phyloP scores from a whole-genome alignment of 352 stramenopile species.

The Stephanocyclus meneghinianus region DNA sequence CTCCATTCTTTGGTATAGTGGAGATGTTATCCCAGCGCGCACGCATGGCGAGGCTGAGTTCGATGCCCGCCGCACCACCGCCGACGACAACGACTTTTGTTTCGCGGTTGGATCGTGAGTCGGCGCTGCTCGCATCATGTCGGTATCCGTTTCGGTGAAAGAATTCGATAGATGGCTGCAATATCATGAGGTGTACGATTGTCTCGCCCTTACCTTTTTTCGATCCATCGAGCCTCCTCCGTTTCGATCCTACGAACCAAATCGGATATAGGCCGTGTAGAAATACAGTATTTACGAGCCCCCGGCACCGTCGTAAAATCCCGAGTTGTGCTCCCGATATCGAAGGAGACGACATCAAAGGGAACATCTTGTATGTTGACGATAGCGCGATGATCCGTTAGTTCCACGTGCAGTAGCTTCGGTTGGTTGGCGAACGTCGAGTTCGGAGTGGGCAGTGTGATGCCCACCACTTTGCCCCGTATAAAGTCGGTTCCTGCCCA shows the following conservation, averaged over 20 bases:
- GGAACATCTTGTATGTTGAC: conserved; percentile 36
- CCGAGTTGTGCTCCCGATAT: conserved; percentile 78
- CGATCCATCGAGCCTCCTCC: conserved; percentile 35
- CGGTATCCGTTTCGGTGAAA: background rate
- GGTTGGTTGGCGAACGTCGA: conserved; percentile 7
- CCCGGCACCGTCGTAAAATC: conserved; percentile 59
- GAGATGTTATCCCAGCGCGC: conserved; percentile 56
- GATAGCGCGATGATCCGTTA: background rate
- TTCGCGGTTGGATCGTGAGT: background rate
- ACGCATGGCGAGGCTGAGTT: conserved; percentile 72
- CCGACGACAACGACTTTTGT: conserved; percentile 72
- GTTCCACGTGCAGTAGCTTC: conserved; percentile 12
- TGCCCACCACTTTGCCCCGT: conserved; percentile 50
- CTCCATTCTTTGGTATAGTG: background rate
- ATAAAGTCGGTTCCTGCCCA: conserved; percentile 75
- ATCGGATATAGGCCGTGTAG: conserved; percentile 76
- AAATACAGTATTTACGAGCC: conserved; percentile 67
- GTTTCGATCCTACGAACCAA: conserved; percentile 64
- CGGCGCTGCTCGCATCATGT: background rate
- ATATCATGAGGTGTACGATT: background rate
- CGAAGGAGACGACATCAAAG: conserved; percentile 74
- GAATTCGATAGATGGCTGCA: background rate
- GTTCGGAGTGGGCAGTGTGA: conserved; percentile 31
- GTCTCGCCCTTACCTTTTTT: conserved; percentile 44
- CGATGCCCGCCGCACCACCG: conserved; percentile 74